Evolutionary conservation across 2,329 filamentous ascomycete species (phyloP).

Genomic region (Colletotrichum sojae): DNA sequence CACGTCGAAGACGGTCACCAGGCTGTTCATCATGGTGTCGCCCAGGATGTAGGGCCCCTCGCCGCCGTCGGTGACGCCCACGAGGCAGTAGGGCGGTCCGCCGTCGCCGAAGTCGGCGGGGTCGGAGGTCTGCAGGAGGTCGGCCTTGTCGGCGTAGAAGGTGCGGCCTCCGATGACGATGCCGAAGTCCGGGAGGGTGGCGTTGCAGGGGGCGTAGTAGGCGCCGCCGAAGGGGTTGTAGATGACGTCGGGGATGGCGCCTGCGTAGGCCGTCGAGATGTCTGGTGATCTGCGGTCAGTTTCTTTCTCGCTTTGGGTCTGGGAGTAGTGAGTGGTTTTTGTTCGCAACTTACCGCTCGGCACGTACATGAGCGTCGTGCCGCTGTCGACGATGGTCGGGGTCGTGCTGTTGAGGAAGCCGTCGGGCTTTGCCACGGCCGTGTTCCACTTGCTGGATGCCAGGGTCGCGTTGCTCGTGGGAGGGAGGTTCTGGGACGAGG

Average conservation of each 20-base stretch:
- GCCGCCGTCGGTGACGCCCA: constrained; percentile 46
- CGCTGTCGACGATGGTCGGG: constrained; percentile 3
- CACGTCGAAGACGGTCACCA: constrained; percentile 51
- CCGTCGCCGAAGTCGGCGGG: constrained; percentile 41
- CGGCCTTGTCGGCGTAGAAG: constrained; percentile 45
- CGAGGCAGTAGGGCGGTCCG: constrained; percentile 43
- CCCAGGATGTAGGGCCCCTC: constrained; percentile 46
- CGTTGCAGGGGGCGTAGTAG: constrained; percentile 48
- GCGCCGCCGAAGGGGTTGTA: constrained; percentile 12
- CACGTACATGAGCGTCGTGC: constrained; percentile 6
- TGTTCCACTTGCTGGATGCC: constrained; percentile 14
- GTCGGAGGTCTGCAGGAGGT: constrained; percentile 45
- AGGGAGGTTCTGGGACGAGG: neutral
- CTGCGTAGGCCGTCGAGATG: neutral
- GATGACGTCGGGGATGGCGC: neutral
- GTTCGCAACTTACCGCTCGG: constrained; percentile 1
- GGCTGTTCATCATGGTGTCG: constrained; percentile 47
- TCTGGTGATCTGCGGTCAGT: neutral
- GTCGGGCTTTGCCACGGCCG: neutral
- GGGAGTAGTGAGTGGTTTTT: too few relatives aligned
- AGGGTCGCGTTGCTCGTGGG: constrained; percentile 1
- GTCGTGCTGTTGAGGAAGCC: neutral
- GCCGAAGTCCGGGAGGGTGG: constrained; percentile 48
- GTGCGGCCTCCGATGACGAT: constrained; percentile 45
- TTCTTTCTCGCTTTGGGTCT: too few relatives aligned